A percentile compares a stretch with the other conserved stretches of the same genome.
These are phyloP conservation scores for Fusarium lateritium DNA, from an alignment of 2,329 filamentous ascomycete genomes.

Conservation along the genomic window DNA sequence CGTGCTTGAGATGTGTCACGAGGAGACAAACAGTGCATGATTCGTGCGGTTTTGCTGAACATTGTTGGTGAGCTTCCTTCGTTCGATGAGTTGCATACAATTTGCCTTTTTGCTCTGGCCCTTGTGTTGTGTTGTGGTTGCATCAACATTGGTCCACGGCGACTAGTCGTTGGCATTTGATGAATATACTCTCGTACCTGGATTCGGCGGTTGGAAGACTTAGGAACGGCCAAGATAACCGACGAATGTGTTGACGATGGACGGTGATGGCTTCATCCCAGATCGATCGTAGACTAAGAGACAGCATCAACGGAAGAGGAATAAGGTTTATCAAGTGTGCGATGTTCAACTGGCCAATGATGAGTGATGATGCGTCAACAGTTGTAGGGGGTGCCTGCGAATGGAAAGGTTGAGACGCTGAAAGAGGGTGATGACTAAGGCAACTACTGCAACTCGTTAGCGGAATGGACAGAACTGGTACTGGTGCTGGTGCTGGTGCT, in stretches of 20 bases:
- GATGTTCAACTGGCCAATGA: slow-evolving; percentile 8
- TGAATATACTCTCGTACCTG: neutral
- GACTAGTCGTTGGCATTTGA: neutral
- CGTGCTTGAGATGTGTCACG: slow-evolving; percentile 15
- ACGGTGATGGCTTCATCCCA: slow-evolving; percentile 22
- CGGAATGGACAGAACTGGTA: neutral
- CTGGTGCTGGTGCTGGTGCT: too few species aligned
- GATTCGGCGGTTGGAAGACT: neutral
- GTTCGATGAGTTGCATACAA: neutral
- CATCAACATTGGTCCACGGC: too few species aligned
- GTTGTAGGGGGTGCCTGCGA: slow-evolving; percentile 18
- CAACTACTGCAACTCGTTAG: neutral
- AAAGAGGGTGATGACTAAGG: slow-evolving; percentile 25
- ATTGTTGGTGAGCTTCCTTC: neutral
- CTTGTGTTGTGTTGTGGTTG: neutral
- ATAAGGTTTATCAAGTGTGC: slow-evolving; percentile 30
- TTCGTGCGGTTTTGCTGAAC: slow-evolving; percentile 14
- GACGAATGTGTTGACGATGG: slow-evolving; percentile 2
- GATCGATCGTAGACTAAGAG: slow-evolving; percentile 9
- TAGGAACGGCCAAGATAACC: slow-evolving; percentile 4
- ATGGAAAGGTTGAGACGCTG: neutral
- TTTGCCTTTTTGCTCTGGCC: neutral
- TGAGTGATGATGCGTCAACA: neutral
- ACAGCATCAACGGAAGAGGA: slow-evolving; percentile 16
- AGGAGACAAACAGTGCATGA: slow-evolving; percentile 9